Evolutionary conservation across 192 early-diverging fungal genomes (phyloP).

Genomic region (Coemansia sp.): DNA sequence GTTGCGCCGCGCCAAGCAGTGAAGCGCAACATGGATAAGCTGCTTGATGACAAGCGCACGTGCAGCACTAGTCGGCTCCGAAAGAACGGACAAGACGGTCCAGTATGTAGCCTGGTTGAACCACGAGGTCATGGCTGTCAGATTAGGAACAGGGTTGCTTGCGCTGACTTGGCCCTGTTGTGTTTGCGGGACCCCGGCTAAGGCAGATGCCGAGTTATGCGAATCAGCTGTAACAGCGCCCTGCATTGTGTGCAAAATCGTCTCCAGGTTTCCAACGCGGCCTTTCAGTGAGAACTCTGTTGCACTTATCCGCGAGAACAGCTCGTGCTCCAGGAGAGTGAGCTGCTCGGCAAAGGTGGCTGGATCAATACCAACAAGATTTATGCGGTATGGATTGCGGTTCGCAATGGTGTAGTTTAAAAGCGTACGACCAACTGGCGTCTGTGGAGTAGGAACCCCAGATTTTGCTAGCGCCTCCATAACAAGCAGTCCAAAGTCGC

Average conservation of each 20-base stretch:
- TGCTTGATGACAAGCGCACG: conserved; percentile 52
- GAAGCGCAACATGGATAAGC: conserved; percentile 55
- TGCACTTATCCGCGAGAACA: conserved; percentile 65
- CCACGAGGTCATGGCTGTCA: conserved; percentile 55
- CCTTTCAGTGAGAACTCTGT: conserved; percentile 66
- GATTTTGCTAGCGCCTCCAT: conserved; percentile 56
- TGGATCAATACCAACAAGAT: conserved; percentile 58
- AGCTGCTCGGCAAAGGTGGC: conserved; percentile 70
- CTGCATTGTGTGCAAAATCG: conserved; percentile 53
- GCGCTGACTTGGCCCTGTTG: conserved; percentile 4
- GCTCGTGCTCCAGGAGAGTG: conserved; percentile 70
- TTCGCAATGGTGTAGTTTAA: conserved; percentile 51
- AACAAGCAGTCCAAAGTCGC: conserved; percentile 51
- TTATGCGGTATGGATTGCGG: conserved; percentile 52
- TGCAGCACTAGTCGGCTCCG: conserved; percentile 42
- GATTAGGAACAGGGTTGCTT: conserved; percentile 46
- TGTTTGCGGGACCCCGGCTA: conserved; percentile 12
- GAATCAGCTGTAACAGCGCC: conserved; percentile 23
- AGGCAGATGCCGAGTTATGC: conserved; percentile 25
- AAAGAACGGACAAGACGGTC: conserved; percentile 50
- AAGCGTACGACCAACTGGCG: conserved; percentile 45
- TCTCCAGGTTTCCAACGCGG: conserved; percentile 49
- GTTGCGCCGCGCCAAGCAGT: conserved; percentile 56
- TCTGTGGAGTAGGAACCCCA: conserved; percentile 54
- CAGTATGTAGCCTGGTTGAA: conserved; percentile 59